Evolutionary conservation across 1,284 basidiomycete genomes (phyloP), one percentile per base, ranked within the genome.

Genomic region (Farysia itapuensis): DNA sequence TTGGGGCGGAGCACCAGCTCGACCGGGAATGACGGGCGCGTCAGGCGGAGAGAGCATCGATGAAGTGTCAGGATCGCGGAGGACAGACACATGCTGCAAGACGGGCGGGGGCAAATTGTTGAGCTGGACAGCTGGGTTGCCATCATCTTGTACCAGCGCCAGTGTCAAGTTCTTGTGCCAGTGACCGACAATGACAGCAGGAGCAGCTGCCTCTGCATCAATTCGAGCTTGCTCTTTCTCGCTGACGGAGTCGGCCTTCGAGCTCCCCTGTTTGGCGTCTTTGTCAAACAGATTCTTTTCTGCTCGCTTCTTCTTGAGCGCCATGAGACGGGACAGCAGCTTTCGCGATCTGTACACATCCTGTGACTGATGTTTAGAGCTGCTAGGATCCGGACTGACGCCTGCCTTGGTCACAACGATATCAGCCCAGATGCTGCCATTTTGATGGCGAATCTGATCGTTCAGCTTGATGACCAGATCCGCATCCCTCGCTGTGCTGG

Each of bases 141-240:
- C 86, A n/a, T 41, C 42, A 16, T 67, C 67, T 12, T 54, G 45
- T 1, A 97, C 81, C 32, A 97, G 79, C 8, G 88, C 88, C 26
- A 98, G 77, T 0, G 93, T 96, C 16, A 97, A 75, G 77, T 97
- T 96, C 82, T 87, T 70, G 66, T 90, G 85, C 88, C 91, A 98
- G 78, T 92, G 89, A 4, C 89, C 86, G 29, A 86, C 81, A 60
- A 82, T 78, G 4, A 70, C 69, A 8, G 70, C 35, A 24, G 32
- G 34, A 23, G 30, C 16, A 20, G 21, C 28, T 15, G 24, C 25
- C 23, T 35, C 35, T 15, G 16, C 14, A 6, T 19, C 40, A 14
- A 21, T 16, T 9, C 20, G 34, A 18, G 21, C 19, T 19, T 33
- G 11, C 43, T 81, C 81, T 37, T 83, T 81, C 30, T 79, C 77